Conservation (phyloP, 768 basidiomycete genomes). For the Leccinum boreale region DNA sequence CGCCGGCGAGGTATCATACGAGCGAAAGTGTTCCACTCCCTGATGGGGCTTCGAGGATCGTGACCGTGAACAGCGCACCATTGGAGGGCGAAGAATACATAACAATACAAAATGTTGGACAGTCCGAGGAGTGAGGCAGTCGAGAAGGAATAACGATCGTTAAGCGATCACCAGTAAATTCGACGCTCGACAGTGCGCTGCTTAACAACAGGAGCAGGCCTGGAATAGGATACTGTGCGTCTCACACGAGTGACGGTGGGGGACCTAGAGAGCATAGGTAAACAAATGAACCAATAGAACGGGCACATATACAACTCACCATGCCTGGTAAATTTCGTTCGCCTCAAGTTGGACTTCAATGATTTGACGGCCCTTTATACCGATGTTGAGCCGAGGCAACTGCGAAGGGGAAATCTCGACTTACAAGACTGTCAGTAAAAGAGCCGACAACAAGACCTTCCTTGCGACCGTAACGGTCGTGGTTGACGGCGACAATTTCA, state of each 20-base stretch:
- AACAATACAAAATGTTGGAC: constrained; percentile 32
- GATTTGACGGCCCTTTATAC: constrained; percentile 69
- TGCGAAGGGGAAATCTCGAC: constrained; percentile 24
- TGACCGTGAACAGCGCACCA: constrained; percentile 30
- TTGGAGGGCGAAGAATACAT: constrained; percentile 19
- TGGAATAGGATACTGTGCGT: constrained; percentile 64
- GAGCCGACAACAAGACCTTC: constrained; percentile 82
- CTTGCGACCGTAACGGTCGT: constrained; percentile 56
- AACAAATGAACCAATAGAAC: background rate
- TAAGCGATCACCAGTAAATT: constrained; percentile 62
- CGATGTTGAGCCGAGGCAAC: background rate
- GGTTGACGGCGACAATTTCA: constrained; percentile 75
- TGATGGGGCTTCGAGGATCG: constrained; percentile 52
- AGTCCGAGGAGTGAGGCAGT: constrained; percentile 12
- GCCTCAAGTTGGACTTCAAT: constrained; percentile 79
- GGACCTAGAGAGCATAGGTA: constrained; percentile 44
- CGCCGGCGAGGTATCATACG: constrained; percentile 15
- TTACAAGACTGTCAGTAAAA: constrained; percentile 65
- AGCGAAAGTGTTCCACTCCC: constrained; percentile 31
- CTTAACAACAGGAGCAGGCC: constrained; percentile 40
- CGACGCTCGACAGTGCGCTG: constrained; percentile 67
- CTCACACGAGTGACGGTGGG: constrained; percentile 77
- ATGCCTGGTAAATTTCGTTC: constrained; percentile 64
- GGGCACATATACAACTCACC: constrained; percentile 35
- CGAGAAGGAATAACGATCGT: background rate